Percentiles rank a stretch among this genome's conserved stretches.
Evolutionary conservation across 2,329 filamentous ascomycete genomes (phyloP).

Genomic region (Aspergillus sp.): DNA sequence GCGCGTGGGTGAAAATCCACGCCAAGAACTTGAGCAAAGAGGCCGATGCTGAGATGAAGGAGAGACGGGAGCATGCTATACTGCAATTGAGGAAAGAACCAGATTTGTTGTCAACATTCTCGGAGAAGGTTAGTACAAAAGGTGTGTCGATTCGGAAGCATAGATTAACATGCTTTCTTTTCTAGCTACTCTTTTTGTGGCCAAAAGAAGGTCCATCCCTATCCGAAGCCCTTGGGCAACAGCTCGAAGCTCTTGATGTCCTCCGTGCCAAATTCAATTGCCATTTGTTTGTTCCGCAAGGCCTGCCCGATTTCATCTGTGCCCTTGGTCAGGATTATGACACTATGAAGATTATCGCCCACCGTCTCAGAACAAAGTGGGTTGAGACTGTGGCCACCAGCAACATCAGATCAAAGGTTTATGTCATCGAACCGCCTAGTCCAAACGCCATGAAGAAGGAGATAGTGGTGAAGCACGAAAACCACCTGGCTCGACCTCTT

Average conservation of each 20-base stretch:
- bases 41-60: constrained; percentile 19
- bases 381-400: constrained; percentile 26
- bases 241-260: constrained; percentile 45
- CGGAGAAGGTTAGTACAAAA: constrained; percentile 24
- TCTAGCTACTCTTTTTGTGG: constrained; percentile 45
- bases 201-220: constrained; percentile 43
- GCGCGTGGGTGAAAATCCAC: constrained; percentile 23
- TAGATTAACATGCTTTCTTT: neutral
- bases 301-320: constrained; percentile 29
- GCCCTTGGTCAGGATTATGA: constrained; percentile 31
- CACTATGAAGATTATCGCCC: constrained; percentile 37
- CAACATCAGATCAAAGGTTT: constrained; percentile 31
- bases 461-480: constrained; percentile 25
- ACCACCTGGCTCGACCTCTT: constrained; percentile 16
- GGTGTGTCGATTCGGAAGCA: neutral
- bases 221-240: constrained; percentile 40
- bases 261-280: constrained; percentile 42
- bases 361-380: constrained; percentile 27
- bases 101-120: constrained; percentile 17
- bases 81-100: constrained; percentile 27
- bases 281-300: constrained; percentile 39
- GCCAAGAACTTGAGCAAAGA: constrained; percentile 26
- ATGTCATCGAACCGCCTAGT: constrained; percentile 31
- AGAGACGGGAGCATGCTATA: constrained; percentile 22
- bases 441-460: constrained; percentile 18